Base-by-base conservation (phyloP, 306 rosid species). In the Morella rubra region DNA sequence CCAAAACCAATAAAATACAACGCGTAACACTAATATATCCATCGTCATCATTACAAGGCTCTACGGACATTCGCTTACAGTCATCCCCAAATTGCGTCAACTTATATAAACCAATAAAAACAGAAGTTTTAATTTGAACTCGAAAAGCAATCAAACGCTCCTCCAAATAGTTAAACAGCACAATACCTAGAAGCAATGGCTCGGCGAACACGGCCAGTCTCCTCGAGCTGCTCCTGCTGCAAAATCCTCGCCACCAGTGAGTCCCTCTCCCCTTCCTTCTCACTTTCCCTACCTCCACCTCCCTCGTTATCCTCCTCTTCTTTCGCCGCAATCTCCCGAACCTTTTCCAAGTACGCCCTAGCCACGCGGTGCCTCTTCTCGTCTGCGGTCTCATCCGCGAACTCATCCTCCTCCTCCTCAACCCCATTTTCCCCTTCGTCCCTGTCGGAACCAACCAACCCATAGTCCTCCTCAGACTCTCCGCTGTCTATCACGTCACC, bases 221-320 rank as follows among this genome's bases (percentile, higher is more conserved):
- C 97, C 72, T 92, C 97, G 5, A 87, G 90, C 68, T 91, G 97
- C 52, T 92, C 93, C 87, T 91, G 89, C 61, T 88, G 81, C 82
- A 95, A 69, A 54, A 77, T 86, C 87, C 84, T 76, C 5, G 93
- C 91, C 1, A 92, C 79, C n/a, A 90, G 88, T 5, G 97, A 89
- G 67, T 95, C 97, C 24, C 84, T 88, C 13, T 77, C 85, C 0
- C 92, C 98, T 32, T 87, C 91, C 4, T 60, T 85, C 0, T 73
- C 90, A 5, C 71, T 69, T 56, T 46, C 85, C 6, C 78, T 86
- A 1, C 73, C 85, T 4, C 59, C 88, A 15, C 62, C 88, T 19
- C 67, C 92, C 2, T 71, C 90, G 1, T 70, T 71, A 19, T 85
- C 85, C 16, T 87, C 90, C 88, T 87, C 88, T 74, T 83, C 75